Evolutionary conservation across 345 rosid genomes (phyloP).

Genomic region (Citropsis articulata): DNA sequence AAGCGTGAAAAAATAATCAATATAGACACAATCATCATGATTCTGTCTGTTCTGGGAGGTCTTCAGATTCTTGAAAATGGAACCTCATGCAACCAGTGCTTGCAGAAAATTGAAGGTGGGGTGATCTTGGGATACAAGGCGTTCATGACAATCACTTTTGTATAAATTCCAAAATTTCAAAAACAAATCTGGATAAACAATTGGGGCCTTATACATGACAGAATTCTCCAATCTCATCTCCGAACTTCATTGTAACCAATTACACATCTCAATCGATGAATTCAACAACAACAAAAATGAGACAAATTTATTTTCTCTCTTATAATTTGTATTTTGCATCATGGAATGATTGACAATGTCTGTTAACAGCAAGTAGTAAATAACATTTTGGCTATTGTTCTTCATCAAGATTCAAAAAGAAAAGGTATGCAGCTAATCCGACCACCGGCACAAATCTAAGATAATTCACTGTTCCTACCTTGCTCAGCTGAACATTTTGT

Average conservation of each 20-base stretch:
- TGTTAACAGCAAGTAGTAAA: background rate
- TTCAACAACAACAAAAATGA: background rate
- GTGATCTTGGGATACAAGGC: too few relatives aligned
- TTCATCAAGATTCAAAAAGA: constrained; percentile 53
- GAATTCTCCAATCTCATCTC: background rate
- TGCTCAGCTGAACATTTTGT: constrained; percentile 53
- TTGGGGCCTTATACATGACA: background rate
- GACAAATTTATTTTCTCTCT: background rate
- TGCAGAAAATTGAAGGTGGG: too few relatives aligned
- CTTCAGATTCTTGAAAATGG: background rate
- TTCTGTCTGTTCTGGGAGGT: background rate
- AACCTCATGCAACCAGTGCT: background rate
- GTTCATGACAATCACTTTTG: background rate
- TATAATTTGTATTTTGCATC: background rate
- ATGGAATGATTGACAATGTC: background rate
- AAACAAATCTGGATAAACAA: background rate
- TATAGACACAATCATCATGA: background rate
- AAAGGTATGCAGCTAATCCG: constrained; percentile 68
- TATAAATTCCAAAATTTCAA: background rate
- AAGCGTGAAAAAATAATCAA: background rate
- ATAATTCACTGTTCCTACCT: constrained; percentile 47
- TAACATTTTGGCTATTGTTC: constrained; percentile 15
- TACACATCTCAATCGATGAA: background rate
- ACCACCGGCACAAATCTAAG: constrained; percentile 77
- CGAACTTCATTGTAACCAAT: constrained; percentile 5